phyloP scores from a whole-genome alignment of 306 rosid genomes.

The Castanea crenata region DNA sequence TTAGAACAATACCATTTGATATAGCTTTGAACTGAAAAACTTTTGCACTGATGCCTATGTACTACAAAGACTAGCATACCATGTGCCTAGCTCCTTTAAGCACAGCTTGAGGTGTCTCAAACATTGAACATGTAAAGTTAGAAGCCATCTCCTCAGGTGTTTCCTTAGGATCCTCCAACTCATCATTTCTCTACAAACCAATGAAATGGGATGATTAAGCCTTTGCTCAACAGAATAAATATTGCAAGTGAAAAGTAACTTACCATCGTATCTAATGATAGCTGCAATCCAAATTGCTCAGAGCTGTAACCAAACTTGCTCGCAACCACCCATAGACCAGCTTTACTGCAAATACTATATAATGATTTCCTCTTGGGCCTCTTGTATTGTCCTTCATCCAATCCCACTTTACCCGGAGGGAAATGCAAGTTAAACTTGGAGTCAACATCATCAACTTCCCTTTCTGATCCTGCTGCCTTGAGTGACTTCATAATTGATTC shows the following conservation, averaged over 20 bases:
- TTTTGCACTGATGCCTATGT: neutral
- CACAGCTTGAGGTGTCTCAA: slow-evolving; percentile 79
- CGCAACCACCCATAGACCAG: slow-evolving; percentile 95
- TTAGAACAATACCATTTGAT: neutral
- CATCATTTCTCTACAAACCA: slow-evolving; percentile 59
- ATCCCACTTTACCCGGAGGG: slow-evolving; percentile 88
- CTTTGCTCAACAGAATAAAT: slow-evolving; percentile 12
- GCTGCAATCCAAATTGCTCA: slow-evolving; percentile 87
- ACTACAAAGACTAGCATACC: slow-evolving; percentile 45
- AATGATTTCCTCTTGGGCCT: slow-evolving; percentile 88
- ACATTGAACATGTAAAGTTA: slow-evolving; percentile 85
- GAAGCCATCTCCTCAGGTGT: slow-evolving; percentile 99
- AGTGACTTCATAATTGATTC: slow-evolving; percentile 84
- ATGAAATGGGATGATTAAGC: slow-evolving; percentile 16
- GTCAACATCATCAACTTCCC: slow-evolving; percentile 98
- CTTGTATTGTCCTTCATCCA: slow-evolving; percentile 91
- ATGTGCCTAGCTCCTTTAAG: slow-evolving; percentile 96
- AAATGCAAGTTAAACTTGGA: slow-evolving; percentile 94
- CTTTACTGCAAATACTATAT: slow-evolving; percentile 73
- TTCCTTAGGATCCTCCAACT: slow-evolving; percentile 94
- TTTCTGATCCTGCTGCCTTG: slow-evolving; percentile 94
- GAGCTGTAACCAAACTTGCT: slow-evolving; percentile 93
- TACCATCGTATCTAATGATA: slow-evolving; percentile 71
- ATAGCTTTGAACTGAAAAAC: slow-evolving; percentile 2
- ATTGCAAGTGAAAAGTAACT: slow-evolving; percentile 30